Conservation (phyloP, 1,139 yeast genomes). For the Debaryomyces sp. region DNA sequence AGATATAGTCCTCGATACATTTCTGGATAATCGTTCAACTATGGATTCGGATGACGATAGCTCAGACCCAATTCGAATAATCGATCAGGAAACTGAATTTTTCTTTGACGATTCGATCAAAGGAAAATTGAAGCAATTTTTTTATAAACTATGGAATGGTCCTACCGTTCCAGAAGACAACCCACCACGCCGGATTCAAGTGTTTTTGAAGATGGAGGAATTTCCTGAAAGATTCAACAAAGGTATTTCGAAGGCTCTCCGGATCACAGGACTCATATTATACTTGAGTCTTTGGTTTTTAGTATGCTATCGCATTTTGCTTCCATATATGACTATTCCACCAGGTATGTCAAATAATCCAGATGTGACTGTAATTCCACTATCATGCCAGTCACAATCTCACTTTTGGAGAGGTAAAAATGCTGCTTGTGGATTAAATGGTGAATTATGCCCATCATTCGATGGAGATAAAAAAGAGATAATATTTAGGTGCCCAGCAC, state of each 20-base stretch:
- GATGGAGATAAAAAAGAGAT: slow-evolving; percentile 43
- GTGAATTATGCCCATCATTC: slow-evolving; percentile 55
- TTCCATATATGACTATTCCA: slow-evolving; percentile 42
- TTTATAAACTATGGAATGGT: slow-evolving; percentile 47
- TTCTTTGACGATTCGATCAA: not conserved
- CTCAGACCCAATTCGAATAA: not conserved
- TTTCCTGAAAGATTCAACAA: slow-evolving; percentile 44
- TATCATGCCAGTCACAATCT: slow-evolving; percentile 44
- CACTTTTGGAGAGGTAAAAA: slow-evolving; percentile 75
- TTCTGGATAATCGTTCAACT: not conserved
- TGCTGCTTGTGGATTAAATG: slow-evolving; percentile 76
- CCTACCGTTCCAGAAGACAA: slow-evolving; percentile 52
- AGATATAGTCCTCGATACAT: slow-evolving; percentile 1
- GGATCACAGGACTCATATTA: slow-evolving; percentile 31
- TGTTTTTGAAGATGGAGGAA: slow-evolving; percentile 37
- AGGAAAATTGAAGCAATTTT: slow-evolving; percentile 4
- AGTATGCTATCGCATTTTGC: slow-evolving; percentile 28
- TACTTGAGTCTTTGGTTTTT: slow-evolving; percentile 44
- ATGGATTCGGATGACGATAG: not conserved
- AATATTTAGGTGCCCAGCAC: slow-evolving; percentile 80
- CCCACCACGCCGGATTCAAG: slow-evolving; percentile 40
- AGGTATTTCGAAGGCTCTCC: slow-evolving; percentile 27
- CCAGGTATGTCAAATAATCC: slow-evolving; percentile 27
- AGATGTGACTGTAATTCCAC: slow-evolving; percentile 24
- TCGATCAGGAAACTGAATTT: not conserved